A percentile compares a stretch with the other conserved stretches of the same genome.
These are phyloP conservation scores for Scutellaria galericulata DNA, from an alignment of 257 asterid genomes.

Conservation along the genomic window DNA sequence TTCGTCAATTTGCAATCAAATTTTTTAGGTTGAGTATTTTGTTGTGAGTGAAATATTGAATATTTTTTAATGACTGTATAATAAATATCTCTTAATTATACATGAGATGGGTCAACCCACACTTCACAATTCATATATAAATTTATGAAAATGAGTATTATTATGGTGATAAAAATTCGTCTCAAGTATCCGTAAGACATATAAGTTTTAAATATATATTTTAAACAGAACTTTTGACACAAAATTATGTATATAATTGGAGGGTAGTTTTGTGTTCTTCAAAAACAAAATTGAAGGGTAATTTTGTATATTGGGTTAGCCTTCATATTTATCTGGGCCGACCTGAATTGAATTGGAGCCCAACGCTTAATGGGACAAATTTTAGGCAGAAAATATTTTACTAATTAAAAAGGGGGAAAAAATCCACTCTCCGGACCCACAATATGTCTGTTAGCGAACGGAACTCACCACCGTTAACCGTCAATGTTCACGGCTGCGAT, in stretches of 20 bases:
- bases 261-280: neutral
- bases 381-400: neutral
- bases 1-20: neutral
- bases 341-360: constrained; percentile 9
- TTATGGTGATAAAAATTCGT: too few relatives aligned
- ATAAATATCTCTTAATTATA: too few relatives aligned
- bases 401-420: neutral
- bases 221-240: too few relatives aligned
- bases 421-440: constrained; percentile 13
- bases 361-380: constrained; percentile 24
- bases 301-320: neutral
- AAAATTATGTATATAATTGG: too few relatives aligned
- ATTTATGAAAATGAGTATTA: too few relatives aligned
- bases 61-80: too few relatives aligned
- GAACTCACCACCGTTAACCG: constrained; percentile 39
- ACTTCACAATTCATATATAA: too few relatives aligned
- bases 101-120: too few relatives aligned
- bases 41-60: too few relatives aligned
- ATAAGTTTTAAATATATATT: too few relatives aligned
- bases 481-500: constrained; percentile 51
- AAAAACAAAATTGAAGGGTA: neutral
- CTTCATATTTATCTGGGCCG: constrained; percentile 19
- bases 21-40: too few relatives aligned
- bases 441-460: constrained; percentile 33
- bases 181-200: too few relatives aligned